A percentile compares a stretch with the other conserved stretches of the same genome.
Conservation (phyloP, 148 eudicot species). For the Limonium bicolor region DNA sequence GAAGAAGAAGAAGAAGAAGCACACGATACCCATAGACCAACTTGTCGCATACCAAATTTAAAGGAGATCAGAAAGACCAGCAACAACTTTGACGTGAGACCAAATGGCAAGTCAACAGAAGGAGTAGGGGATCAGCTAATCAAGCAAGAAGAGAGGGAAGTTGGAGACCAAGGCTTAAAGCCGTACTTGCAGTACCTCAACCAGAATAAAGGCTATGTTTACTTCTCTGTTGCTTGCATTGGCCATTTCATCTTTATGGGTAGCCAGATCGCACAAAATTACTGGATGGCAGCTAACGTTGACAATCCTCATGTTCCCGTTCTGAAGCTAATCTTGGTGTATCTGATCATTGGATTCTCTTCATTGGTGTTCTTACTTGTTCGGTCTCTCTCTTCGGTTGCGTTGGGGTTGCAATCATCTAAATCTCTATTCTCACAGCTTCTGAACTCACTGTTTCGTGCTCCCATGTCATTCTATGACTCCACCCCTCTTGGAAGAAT, state of each 20-base stretch:
- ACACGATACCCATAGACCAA: no score
- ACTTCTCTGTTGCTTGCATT: constrained; percentile 31
- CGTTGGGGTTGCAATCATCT: constrained; percentile 62
- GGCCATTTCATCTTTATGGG: constrained; percentile 30
- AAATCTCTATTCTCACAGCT: constrained; percentile 56
- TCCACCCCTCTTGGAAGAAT: constrained; percentile 94
- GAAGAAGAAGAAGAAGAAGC: constrained; percentile 6
- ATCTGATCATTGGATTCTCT: constrained; percentile 44
- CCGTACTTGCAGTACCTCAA: constrained; percentile 58
- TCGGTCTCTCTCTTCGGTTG: constrained; percentile 43
- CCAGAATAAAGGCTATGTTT: constrained; percentile 51
- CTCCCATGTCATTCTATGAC: constrained; percentile 88
- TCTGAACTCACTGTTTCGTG: constrained; percentile 59
- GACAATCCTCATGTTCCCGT: constrained; percentile 47
- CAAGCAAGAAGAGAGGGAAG: constrained; percentile 72
- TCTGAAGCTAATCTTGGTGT: constrained; percentile 48
- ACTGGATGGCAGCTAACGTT: constrained; percentile 90
- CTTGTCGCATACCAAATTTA: no score
- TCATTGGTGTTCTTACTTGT: constrained; percentile 31
- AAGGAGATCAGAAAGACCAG: constrained; percentile 29
- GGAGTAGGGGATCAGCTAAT: constrained; percentile 57
- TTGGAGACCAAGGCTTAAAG: constrained; percentile 66
- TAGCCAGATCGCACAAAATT: constrained; percentile 60
- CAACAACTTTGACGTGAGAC: constrained; percentile 15
- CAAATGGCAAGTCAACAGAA: constrained; percentile 11